phyloP scores from a whole-genome alignment of 352 stramenopile species.

The Globisporangium iwayamae region DNA sequence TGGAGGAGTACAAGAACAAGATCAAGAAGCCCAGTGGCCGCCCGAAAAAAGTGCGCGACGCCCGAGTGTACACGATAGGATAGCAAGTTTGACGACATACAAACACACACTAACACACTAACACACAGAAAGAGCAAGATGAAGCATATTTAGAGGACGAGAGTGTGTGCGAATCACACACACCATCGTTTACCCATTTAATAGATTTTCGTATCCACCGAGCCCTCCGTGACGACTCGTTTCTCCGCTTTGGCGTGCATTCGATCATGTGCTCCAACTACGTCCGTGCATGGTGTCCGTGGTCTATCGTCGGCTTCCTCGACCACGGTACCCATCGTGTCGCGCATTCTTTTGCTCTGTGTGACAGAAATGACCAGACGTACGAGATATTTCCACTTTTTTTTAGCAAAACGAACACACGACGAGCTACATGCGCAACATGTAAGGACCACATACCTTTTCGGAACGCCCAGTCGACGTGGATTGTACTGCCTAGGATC shows the following conservation, averaged over 20 bases:
- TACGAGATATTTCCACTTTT: too few relatives aligned
- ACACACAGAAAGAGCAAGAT: neutral
- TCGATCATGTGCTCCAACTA: too few relatives aligned
- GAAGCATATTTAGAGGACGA: constrained; percentile 6
- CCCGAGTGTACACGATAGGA: constrained; percentile 69
- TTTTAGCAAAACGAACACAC: neutral
- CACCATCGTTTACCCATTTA: neutral
- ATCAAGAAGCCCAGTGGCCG: constrained; percentile 80
- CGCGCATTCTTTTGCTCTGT: constrained; percentile 19
- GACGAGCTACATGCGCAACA: too few relatives aligned
- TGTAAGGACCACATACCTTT: constrained; percentile 34
- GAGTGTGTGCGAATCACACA: neutral
- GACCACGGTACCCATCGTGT: constrained; percentile 30
- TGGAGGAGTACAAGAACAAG: constrained; percentile 85
- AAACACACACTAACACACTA: neutral
- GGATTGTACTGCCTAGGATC: constrained; percentile 87
- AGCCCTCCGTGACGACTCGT: neutral
- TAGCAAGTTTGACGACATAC: constrained; percentile 18
- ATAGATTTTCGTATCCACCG: constrained; percentile 12
- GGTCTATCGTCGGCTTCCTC: constrained; percentile 47
- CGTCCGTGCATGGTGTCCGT: too few relatives aligned
- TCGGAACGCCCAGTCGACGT: constrained; percentile 94
- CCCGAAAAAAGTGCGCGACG: constrained; percentile 72
- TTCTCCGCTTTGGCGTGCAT: neutral
- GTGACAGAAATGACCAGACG: neutral